Base-by-base conservation (phyloP, 106 monocot species). In the Dioscorea alata region DNA sequence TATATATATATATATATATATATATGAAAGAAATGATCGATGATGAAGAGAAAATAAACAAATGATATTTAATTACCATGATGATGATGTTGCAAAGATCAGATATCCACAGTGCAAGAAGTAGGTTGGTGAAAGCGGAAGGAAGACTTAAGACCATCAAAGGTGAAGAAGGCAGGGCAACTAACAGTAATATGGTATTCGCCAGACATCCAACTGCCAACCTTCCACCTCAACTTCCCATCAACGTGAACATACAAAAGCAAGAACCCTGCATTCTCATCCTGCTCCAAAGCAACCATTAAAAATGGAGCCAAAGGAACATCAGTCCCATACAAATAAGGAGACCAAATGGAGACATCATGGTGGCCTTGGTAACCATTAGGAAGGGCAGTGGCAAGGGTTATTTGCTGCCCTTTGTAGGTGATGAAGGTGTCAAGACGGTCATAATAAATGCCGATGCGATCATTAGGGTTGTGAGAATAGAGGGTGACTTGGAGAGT, bases 371-470 rank as follows among this genome's bases (percentile, higher is more conserved):
- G 90, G 75, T 86, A 90, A 48, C 74, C 58, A 13, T 80, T 63
- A 3, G 69, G 64, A 60, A 81, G 3, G 18, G 34, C 12, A 22
- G 65, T 49, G 16, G 78, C 63, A 35, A 65, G 50, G 6, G 83
- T 78, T 66, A 86, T 81, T 25, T 66, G 90, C 64, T 86, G 83
- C 53, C 23, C 51, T 54, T 79, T 65, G 83, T 83, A 90, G 23
- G 67, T 15, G 25, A 84, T 84, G 69, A 69, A 74, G 33, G 71
- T 68, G 66, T 91, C 75, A 49, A 91, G 71, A 31, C 32, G 34
- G 73, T 91, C 87, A 77, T 87, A 91, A 69, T 73, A 73, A 72
- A 90, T 56, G 31, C 86, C 90, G 73, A 84, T 35, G 16, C 57
- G 34, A 32, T 65, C 65, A 71, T 90, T 90, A 57, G 90, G 86